Evolutionary conservation across 2,329 filamentous ascomycete genomes (phyloP), one percentile per base, ranked within the genome.

Genomic region (Claviceps sp.): DNA sequence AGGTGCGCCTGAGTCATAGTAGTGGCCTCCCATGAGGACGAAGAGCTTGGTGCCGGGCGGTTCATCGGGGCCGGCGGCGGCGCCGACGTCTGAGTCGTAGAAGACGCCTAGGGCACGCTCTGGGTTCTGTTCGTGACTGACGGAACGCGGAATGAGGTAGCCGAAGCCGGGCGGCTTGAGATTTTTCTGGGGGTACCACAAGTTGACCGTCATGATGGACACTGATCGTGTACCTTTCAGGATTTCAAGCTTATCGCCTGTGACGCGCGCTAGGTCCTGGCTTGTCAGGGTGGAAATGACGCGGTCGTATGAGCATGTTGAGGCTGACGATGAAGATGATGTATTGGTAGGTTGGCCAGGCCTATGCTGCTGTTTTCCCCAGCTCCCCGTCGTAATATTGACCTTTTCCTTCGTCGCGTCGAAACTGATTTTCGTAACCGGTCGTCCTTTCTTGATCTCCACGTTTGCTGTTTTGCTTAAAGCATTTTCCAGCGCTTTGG

Each of bases 1-100:
- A 2, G 56, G 60, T 46, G 57, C 58, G 57, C 60, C 61, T 46
- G 57, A 81, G 53, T 72, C 77, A 64, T 89, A 97, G 78, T 87
- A 89, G 69, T 96, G 89, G 1, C 93, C 93, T 54, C 93, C 93
- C 52, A 98, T 73, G 82, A 98, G 95, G 59, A 97, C 87, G 16
- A 91, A 95, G 50, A 97, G 69, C 66, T 95, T 95, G 14, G 89
- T 95, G 24, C 87, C 89, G 39, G 58, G 57, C n/a, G 67, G 66
- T 55, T 68, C 66, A 62, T 85, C 79, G 59, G 78, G 74, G 17
- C 75, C 48, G 17, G 43, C 77, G 48, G 67, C 61, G 44, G 59
- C 56, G 51, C 63, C 56, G 34, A 70, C 77, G 56, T 88, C 82
- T 2, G 83, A 87, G 67, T 95, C 89, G 67, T 97, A 97, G 55